These are phyloP conservation scores for Hanseniaspora lachancei DNA, from an alignment of 805 yeast genomes.

Conservation along the genomic window DNA sequence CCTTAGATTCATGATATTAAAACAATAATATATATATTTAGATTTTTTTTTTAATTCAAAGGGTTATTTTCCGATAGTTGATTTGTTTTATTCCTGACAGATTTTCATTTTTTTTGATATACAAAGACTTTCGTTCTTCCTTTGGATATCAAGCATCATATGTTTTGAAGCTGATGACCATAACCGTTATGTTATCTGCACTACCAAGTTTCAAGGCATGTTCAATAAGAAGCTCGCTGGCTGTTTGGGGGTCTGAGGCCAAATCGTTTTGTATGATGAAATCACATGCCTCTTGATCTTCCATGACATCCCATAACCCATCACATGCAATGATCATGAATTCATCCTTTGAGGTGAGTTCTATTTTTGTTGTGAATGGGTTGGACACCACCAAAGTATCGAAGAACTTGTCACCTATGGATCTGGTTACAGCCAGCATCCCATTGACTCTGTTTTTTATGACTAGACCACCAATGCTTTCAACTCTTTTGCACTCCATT, in stretches of 20 bases:
- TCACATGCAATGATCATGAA: conserved; percentile 87
- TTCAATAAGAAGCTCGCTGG: conserved; percentile 53
- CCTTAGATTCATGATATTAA: not conserved
- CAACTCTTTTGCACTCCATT: conserved; percentile 62
- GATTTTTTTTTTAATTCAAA: not conserved
- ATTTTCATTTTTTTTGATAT: not conserved
- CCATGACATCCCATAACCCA: conserved; percentile 90
- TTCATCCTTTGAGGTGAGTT: conserved; percentile 49
- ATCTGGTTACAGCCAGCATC: conserved; percentile 83
- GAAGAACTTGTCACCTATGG: conserved; percentile 87
- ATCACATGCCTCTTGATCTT: conserved; percentile 74
- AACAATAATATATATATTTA: not conserved
- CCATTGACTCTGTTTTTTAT: conserved; percentile 91
- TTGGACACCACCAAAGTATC: conserved; percentile 77
- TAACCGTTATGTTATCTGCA: conserved; percentile 84
- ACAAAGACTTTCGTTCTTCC: too few relatives aligned
- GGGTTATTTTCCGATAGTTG: not conserved
- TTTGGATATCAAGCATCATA: conserved; percentile 4
- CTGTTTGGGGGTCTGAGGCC: conserved; percentile 41
- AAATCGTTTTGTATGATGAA: conserved; percentile 37
- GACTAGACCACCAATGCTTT: conserved; percentile 70
- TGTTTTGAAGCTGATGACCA: conserved; percentile 47
- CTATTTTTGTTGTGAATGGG: conserved; percentile 86
- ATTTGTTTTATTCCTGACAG: not conserved
- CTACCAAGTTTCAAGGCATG: conserved; percentile 67